Conservation (phyloP, 371 early-diverging fungal genomes). For the Modicella reniformis region DNA sequence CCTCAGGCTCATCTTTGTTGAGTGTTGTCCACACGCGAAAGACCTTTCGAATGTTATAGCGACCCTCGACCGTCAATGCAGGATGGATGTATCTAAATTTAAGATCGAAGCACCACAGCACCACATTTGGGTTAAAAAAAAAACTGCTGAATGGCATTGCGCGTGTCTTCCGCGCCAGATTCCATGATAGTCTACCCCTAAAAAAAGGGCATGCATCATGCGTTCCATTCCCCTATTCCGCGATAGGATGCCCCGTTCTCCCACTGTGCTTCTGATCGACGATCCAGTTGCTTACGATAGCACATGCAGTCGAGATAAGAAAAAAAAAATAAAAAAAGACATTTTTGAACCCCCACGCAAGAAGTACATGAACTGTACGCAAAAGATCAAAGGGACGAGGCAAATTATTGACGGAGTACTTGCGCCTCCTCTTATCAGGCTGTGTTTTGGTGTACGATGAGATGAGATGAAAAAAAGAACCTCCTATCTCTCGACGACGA, state of each 20-base stretch:
- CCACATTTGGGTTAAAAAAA: too few species aligned
- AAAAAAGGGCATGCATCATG: neutral
- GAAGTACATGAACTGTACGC: too few species aligned
- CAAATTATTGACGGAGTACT: too few species aligned
- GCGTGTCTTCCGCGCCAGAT: neutral
- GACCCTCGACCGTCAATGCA: conserved; percentile 66
- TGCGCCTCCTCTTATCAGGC: too few species aligned
- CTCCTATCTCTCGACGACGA: too few species aligned
- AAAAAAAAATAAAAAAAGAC: too few species aligned
- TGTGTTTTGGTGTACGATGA: too few species aligned
- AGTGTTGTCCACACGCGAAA: conserved; percentile 72
- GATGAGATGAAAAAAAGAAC: too few species aligned
- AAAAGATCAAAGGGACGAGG: too few species aligned
- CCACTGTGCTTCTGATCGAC: neutral
- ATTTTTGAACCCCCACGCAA: too few species aligned
- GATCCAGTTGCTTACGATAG: conserved; percentile 1
- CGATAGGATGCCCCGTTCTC: neutral
- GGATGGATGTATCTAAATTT: conserved; percentile 58
- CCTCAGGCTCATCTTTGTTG: conserved; percentile 65
- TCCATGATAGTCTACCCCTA: neutral
- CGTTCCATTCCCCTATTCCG: neutral
- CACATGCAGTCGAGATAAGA: neutral
- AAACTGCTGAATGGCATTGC: too few species aligned
- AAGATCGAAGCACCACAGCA: neutral
- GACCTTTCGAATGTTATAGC: conserved; percentile 68